Percentiles rank a stretch among this genome's conserved stretches.
These are phyloP conservation scores for Boletus nobilissimus DNA, from an alignment of 1,284 basidiomycete genomes.

Conservation along the genomic window DNA sequence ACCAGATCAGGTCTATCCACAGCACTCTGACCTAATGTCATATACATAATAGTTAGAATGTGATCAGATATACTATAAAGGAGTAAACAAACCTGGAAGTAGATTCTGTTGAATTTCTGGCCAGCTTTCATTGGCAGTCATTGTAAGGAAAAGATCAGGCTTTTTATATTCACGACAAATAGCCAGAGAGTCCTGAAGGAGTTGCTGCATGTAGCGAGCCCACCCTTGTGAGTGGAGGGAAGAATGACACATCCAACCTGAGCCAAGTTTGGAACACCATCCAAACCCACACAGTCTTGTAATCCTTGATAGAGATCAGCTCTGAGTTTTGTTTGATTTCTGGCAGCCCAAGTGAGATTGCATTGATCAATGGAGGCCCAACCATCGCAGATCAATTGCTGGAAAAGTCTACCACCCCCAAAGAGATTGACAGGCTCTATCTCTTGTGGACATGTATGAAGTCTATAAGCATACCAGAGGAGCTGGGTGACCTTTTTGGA, in stretches of 20 bases:
- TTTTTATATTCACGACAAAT: neutral
- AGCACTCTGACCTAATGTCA: neutral
- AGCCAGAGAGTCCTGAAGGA: neutral
- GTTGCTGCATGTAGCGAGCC: neutral
- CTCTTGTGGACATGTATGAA: neutral
- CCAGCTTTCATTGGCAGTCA: neutral
- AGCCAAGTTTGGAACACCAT: constrained; percentile 8
- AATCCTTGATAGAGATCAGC: too few relatives aligned
- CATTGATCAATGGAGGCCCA: constrained; percentile 50
- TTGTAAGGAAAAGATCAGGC: neutral
- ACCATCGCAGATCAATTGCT: too few relatives aligned
- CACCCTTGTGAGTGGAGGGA: neutral
- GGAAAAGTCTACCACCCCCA: constrained; percentile 52
- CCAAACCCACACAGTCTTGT: too few relatives aligned
- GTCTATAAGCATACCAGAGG: constrained; percentile 28
- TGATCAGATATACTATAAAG: too few relatives aligned
- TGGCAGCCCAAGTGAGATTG: constrained; percentile 41
- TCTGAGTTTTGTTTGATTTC: too few relatives aligned
- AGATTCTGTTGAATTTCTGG: neutral
- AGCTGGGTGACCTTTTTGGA: constrained; percentile 34
- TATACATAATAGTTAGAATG: neutral
- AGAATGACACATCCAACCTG: neutral
- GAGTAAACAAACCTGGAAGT: neutral
- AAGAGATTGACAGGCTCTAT: constrained; percentile 43
- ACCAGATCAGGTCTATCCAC: neutral